Percentiles rank a stretch among this genome's conserved stretches.
phyloP scores from a whole-genome alignment of 345 rosid genomes.

The Brassica incana region DNA sequence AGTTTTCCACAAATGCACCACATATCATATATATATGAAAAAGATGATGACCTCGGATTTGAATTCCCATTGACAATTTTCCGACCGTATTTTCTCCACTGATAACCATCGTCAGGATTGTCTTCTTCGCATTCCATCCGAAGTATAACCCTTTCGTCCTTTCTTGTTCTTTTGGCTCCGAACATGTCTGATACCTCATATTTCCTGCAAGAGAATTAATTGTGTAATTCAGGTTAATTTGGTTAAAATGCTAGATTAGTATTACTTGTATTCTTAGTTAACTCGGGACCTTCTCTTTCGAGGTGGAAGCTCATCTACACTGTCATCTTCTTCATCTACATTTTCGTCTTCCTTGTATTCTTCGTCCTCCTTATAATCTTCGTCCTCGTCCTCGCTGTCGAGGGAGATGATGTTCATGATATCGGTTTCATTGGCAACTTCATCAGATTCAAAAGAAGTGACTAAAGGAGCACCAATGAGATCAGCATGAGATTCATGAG shows the following conservation, averaged over 20 bases:
- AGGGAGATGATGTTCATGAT: slow-evolving; percentile 5
- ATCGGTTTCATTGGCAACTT: background rate
- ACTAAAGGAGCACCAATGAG: slow-evolving; percentile 8
- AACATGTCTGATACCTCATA: slow-evolving; percentile 11
- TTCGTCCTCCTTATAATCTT: background rate
- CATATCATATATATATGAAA: background rate
- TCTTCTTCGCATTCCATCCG: slow-evolving; percentile 26
- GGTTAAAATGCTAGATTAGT: background rate
- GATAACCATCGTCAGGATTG: slow-evolving; percentile 32
- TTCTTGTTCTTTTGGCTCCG: slow-evolving; percentile 29
- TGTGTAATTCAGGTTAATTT: background rate
- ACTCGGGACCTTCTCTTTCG: slow-evolving; percentile 25
- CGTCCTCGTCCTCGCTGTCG: background rate
- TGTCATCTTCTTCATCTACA: background rate
- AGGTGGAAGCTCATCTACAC: background rate
- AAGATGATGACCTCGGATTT: slow-evolving; percentile 32
- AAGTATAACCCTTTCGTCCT: slow-evolving; percentile 24
- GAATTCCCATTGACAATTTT: slow-evolving; percentile 34
- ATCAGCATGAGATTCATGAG: slow-evolving; percentile 26
- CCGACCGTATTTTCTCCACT: slow-evolving; percentile 39
- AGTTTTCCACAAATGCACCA: background rate
- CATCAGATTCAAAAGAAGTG: background rate
- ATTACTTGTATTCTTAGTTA: background rate
- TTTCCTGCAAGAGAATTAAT: slow-evolving; percentile 12
- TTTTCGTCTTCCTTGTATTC: background rate